Percentiles rank a stretch among this genome's conserved stretches.
Conservation (phyloP, 1,284 basidiomycete genomes). For the Xerocomus cyaneibrunnescens region DNA sequence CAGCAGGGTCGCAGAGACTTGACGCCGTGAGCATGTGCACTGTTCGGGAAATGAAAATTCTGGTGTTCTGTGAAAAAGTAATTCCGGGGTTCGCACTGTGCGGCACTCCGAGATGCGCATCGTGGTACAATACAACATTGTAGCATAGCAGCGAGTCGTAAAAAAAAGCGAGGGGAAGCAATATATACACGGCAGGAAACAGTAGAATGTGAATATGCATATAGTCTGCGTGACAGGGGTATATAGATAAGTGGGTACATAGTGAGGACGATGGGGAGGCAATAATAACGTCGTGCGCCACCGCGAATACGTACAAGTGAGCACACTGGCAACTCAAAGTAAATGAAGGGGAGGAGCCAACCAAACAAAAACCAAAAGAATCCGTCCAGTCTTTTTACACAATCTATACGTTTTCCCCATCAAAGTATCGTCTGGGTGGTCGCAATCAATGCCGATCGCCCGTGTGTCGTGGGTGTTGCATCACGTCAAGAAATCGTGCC, state of each 20-base stretch:
- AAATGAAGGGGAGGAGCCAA: constrained; percentile 8
- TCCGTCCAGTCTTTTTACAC: constrained; percentile 34
- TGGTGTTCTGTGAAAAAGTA: constrained; percentile 7
- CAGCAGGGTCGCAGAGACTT: constrained; percentile 15
- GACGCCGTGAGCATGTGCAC: not conserved
- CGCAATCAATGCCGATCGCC: constrained; percentile 30
- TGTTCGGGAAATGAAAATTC: constrained; percentile 14
- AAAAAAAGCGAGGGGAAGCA: constrained; percentile 5
- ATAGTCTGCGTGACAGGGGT: constrained; percentile 21
- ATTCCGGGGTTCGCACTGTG: not conserved
- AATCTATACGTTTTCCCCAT: constrained; percentile 17
- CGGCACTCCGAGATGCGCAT: not conserved
- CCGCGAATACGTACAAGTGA: constrained; percentile 29
- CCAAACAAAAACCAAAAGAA: constrained; percentile 25
- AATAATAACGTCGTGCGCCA: constrained; percentile 18
- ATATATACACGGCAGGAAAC: constrained; percentile 15
- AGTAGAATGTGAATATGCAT: constrained; percentile 20
- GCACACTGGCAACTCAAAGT: constrained; percentile 21
- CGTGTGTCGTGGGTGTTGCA: constrained; percentile 41
- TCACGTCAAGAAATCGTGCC: constrained; percentile 47
- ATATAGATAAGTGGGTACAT: constrained; percentile 18
- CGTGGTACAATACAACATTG: constrained; percentile 27
- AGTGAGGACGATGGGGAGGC: constrained; percentile 6
- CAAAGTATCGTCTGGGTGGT: constrained; percentile 14
- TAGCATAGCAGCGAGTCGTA: constrained; percentile 17